Percentiles rank a stretch among this genome's conserved stretches.
phyloP scores from a whole-genome alignment of 2,329 filamentous ascomycete species.

The Chrysoporthe puriensis region DNA sequence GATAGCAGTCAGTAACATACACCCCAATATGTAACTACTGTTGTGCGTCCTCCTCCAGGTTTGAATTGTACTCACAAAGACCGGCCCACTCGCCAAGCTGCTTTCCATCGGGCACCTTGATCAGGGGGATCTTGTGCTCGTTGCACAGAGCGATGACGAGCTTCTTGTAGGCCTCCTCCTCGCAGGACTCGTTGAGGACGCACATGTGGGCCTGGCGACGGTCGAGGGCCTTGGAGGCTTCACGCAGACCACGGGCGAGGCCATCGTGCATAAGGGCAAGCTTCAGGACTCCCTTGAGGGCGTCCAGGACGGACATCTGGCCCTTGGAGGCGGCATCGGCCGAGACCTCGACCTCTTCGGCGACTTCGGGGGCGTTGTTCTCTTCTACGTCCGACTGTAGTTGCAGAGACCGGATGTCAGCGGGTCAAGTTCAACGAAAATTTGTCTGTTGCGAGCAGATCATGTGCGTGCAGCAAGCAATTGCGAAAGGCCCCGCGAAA shows the following conservation, averaged over 20 bases:
- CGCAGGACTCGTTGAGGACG: conserved; percentile 98
- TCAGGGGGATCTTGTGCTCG: conserved; percentile 99
- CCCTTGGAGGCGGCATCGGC: conserved; percentile 86
- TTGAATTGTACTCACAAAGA: conserved; percentile 77
- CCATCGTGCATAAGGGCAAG: conserved; percentile 99
- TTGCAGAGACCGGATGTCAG: conserved; percentile 33
- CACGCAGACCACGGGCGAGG: conserved; percentile 95
- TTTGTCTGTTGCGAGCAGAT: conserved; percentile 22
- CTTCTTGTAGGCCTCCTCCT: conserved; percentile 99
- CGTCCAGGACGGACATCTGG: conserved; percentile 97
- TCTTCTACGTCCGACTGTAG: conserved; percentile 99
- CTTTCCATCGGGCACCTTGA: conserved; percentile 99
- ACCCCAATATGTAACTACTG: background rate
- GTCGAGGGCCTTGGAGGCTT: conserved; percentile 98
- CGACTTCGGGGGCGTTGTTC: conserved; percentile 82
- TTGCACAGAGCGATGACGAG: conserved; percentile 97
- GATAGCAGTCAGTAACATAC: conserved; percentile 17
- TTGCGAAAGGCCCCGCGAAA: conserved; percentile 11
- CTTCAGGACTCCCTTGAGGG: conserved; percentile 98
- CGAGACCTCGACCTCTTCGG: conserved; percentile 92
- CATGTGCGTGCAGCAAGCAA: conserved; percentile 14
- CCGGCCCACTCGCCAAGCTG: conserved; percentile 99
- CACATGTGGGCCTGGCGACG: conserved; percentile 99
- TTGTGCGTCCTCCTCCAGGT: background rate
- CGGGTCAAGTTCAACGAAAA: conserved; percentile 29